Base-by-base conservation (phyloP, 2,329 filamentous ascomycete species). In the Monosporascus sp. region DNA sequence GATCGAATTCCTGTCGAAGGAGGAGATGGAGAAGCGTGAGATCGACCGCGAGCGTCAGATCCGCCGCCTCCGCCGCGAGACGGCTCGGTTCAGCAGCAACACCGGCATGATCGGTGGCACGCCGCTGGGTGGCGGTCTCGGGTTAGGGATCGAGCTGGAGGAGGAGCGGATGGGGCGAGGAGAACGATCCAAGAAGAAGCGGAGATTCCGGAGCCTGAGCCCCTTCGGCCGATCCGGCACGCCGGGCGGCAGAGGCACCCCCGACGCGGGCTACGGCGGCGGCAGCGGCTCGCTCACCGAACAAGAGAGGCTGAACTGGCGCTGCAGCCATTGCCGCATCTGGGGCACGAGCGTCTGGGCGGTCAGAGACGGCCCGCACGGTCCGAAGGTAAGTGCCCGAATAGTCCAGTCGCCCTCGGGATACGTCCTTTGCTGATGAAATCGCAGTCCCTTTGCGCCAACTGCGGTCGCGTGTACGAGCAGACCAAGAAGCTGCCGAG, bases 21-120 rank as follows among this genome's bases (percentile, higher is more conserved):
- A 99, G 63, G 94, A 99, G 67, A 97, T 99, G 51, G 94, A 99
- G 72, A 96, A 96, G 74, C 84, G 94, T 27, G 94, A 99, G 71
- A 90, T 90, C 50, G 94, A 99, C 67, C 83, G 94, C 43, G 94
- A 99, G 71, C 80, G 94, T 52, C 90, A 97, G 71, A 88, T 97
- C 39, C 81, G 94, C 54, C 81, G 94, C 54, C 74, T 97, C 57
- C 82, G 94, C 52, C 81, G 94, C 67, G 94, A 99, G 70, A 97
- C 93, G 9, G 93, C 93, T 1, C 82, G 91, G 25, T 96, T 97
- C 69, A 94, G 89, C 54, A 93, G 89, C 45, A 94, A 88, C 22
- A 81, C 89, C 1, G 89, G 89, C 54, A 90, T 95, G 78, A 76
- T 87, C 4, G 87, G 89, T 31, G 86, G 88, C n/a, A 77, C 87